Percentiles rank a stretch among this genome's conserved stretches.
Evolutionary conservation across 2,329 filamentous ascomycete species (phyloP).

Genomic region (Sarocladiaceae sp.): DNA sequence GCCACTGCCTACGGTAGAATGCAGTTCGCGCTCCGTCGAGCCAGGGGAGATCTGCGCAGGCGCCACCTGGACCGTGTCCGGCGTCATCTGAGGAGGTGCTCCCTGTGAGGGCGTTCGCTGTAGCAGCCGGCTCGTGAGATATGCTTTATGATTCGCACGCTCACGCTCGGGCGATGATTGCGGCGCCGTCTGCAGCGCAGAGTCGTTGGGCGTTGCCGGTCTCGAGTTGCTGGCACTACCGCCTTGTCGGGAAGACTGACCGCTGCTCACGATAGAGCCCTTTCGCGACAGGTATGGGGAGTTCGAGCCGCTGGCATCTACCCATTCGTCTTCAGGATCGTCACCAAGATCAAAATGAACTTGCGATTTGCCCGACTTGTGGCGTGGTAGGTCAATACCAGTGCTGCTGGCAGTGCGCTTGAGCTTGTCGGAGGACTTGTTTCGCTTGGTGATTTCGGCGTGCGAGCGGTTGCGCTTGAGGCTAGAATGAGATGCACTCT

Average conservation of each 20-base stretch:
- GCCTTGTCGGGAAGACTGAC: slow-evolving; percentile 39
- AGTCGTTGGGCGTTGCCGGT: slow-evolving; percentile 29
- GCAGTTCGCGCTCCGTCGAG: slow-evolving; percentile 20
- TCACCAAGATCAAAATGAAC: slow-evolving; percentile 61
- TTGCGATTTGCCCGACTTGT: slow-evolving; percentile 38
- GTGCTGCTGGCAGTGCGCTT: slow-evolving; percentile 51
- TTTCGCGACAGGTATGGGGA: slow-evolving; percentile 49
- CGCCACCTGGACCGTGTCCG: slow-evolving; percentile 41
- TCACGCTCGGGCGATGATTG: slow-evolving; percentile 32
- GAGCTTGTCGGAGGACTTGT: slow-evolving; percentile 46
- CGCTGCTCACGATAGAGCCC: slow-evolving; percentile 46
- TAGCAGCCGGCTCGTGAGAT: slow-evolving; percentile 64
- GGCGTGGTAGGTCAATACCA: slow-evolving; percentile 37
- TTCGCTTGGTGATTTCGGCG: slow-evolving; percentile 49
- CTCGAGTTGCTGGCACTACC: slow-evolving; percentile 28
- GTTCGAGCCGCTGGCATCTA: slow-evolving; percentile 61
- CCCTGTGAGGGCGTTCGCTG: slow-evolving; percentile 59
- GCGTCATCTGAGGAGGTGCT: slow-evolving; percentile 61
- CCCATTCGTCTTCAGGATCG: slow-evolving; percentile 57
- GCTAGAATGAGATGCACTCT: slow-evolving; percentile 50
- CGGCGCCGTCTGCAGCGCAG: slow-evolving; percentile 6
- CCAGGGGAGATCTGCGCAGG: slow-evolving; percentile 29
- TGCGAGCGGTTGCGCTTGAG: slow-evolving; percentile 59
- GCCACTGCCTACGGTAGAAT: slow-evolving; percentile 27
- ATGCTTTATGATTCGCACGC: slow-evolving; percentile 53